These are phyloP conservation scores for Poa annua DNA, from an alignment of 176 grass and related monocot species.

Conservation along the genomic window DNA sequence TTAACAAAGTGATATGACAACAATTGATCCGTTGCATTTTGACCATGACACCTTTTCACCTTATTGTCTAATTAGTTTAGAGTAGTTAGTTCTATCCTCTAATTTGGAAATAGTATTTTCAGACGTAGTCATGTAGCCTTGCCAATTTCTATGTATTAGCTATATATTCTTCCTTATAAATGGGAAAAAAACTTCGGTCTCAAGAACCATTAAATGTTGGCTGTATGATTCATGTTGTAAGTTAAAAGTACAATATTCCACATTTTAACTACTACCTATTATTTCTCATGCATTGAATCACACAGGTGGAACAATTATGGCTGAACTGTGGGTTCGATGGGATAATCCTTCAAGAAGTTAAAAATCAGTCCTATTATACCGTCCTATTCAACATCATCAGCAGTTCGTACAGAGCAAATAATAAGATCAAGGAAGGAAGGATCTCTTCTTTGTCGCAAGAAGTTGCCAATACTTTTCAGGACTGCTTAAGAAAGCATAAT, in stretches of 20 bases:
- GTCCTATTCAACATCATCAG: conserved; percentile 17
- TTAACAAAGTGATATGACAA: neutral
- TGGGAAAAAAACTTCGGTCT: neutral
- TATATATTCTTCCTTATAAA: neutral
- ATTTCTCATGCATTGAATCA: conserved; percentile 31
- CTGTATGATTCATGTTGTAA: conserved; percentile 1
- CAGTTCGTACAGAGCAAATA: neutral
- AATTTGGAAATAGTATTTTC: too few relatives aligned
- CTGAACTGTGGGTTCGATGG: conserved; percentile 41
- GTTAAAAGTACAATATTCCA: neutral
- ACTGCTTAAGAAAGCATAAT: conserved; percentile 52
- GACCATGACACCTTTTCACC: neutral
- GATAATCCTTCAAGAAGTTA: conserved; percentile 45
- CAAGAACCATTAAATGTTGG: conserved; percentile 15
- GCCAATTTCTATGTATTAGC: neutral
- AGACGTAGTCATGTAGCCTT: neutral
- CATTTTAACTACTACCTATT: conserved; percentile 13
- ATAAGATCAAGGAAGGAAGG: conserved; percentile 34
- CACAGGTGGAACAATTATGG: conserved; percentile 59
- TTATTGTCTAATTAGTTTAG: neutral
- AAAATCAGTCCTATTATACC: conserved; percentile 33
- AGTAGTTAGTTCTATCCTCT: neutral
- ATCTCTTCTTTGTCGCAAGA: conserved; percentile 23
- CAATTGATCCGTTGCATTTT: neutral
- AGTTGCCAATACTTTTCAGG: conserved; percentile 39